Conservation (phyloP, 306 rosid species). For the Cajanus cajan region DNA sequence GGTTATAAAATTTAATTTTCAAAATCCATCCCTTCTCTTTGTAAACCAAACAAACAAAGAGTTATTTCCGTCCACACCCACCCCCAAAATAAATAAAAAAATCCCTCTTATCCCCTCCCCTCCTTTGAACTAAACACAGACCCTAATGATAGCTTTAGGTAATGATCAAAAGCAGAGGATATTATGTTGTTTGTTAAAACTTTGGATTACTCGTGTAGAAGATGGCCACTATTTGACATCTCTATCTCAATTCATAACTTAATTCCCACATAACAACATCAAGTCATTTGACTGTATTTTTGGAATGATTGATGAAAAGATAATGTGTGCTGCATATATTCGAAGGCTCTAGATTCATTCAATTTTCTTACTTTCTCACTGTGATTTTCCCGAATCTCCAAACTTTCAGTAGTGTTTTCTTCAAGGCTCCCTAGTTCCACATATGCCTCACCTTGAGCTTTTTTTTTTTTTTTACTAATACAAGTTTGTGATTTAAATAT, state of each 20-base stretch:
- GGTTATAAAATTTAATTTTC: too few relatives aligned
- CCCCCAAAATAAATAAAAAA: too few relatives aligned
- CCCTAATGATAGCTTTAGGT: neutral
- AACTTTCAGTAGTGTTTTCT: neutral
- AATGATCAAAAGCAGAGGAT: neutral
- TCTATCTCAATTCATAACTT: slow-evolving; percentile 15
- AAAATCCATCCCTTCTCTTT: too few relatives aligned
- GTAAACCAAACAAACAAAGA: too few relatives aligned
- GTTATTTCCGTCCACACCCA: too few relatives aligned
- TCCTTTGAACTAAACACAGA: too few relatives aligned
- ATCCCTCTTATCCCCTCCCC: too few relatives aligned
- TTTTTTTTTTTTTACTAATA: neutral
- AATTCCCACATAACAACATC: slow-evolving; percentile 7
- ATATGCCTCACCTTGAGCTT: neutral
- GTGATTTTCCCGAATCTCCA: neutral
- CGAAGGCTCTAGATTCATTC: neutral
- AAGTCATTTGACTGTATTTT: neutral
- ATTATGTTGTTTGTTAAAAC: neutral
- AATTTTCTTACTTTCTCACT: neutral
- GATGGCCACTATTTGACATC: slow-evolving; percentile 12
- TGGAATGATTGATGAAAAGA: neutral
- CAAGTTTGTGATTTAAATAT: neutral
- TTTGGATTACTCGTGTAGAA: neutral
- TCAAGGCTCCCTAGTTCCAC: neutral
- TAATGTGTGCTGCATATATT: neutral